Evolutionary conservation across 164 flowering plant species (phyloP), one percentile per base, ranked within the genome.

Genomic region (Nymphaea thermarum): DNA sequence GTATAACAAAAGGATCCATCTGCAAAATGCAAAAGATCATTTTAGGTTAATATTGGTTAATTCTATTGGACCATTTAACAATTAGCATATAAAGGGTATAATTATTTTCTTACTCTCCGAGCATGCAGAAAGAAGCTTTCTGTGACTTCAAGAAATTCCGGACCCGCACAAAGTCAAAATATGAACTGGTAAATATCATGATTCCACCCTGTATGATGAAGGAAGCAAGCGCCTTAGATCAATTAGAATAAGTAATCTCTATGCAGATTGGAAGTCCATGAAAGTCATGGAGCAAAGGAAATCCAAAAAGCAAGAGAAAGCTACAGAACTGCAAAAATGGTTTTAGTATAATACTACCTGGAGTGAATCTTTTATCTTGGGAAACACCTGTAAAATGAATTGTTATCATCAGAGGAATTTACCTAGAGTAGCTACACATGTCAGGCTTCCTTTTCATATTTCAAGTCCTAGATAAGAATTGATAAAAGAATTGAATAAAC

Each of bases 111-210:
- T 82, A 93, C 98, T 91, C 98, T 43, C 85, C 85, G 44, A 93
- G 82, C 70, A 85, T 75, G 73, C 98, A 93, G 73, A 87, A 86
- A 63, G 94, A 86, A 62, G 96, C 90, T 73, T 82, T 79, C 66
- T 93, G 93, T 7, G 89, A 80, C 76, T 86, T 88, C 80, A 94
- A 77, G 69, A 85, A 94, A 67, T 87, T 89, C 16, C 96, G 81
- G 65, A 94, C 18, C 53, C 92, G 86, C 64, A 89, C 85, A 79
- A 80, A 94, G 70, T 94, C 97, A 66, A 88, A 83, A 75, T 91
- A 89, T 41, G 96, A 88, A 78, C 88, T 86, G 72, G 83, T 76
- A 77, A 94, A 93, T 65, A 93, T 62, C 96, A 94, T 85, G 11
- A 80, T 75, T 15, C 99, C 99, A 51, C 91, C 90, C 99, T 94